phyloP scores from a whole-genome alignment of 257 asterid species.

The Dorcoceras hygrometricum region DNA sequence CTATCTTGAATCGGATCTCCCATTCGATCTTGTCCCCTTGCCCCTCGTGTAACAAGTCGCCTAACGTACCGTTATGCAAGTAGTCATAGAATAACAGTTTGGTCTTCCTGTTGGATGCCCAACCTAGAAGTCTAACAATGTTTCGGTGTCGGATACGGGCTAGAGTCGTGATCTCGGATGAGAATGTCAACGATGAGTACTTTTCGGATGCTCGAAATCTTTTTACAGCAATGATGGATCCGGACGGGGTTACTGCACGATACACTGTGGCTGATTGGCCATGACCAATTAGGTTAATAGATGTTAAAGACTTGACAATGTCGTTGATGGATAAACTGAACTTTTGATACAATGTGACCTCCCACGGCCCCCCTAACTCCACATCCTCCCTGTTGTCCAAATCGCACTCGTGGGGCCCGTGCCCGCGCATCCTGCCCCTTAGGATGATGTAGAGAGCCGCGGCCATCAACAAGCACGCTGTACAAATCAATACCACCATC shows the following conservation, averaged over 20 bases:
- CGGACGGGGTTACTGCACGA: conserved; percentile 41
- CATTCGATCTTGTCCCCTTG: conserved; percentile 50
- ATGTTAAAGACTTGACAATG: conserved; percentile 46
- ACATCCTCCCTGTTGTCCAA: conserved; percentile 39
- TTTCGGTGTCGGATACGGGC: conserved; percentile 73
- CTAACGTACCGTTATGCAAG: conserved; percentile 58
- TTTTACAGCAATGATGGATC: conserved; percentile 58
- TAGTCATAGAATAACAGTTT: conserved; percentile 77
- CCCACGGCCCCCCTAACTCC: conserved; percentile 76
- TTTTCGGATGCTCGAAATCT: conserved; percentile 52
- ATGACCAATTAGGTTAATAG: conserved; percentile 52
- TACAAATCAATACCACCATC: conserved; percentile 61
- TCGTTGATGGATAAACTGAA: conserved; percentile 55
- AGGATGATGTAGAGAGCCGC: conserved; percentile 63
- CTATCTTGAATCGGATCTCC: conserved; percentile 71
- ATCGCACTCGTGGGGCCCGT: conserved; percentile 33
- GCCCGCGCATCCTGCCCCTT: conserved; percentile 41
- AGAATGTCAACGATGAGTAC: conserved; percentile 46
- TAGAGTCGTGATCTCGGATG: conserved; percentile 63
- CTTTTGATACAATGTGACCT: conserved; percentile 70
- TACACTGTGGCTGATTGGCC: conserved; percentile 69
- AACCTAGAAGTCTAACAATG: conserved; percentile 64
- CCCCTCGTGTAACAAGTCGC: conserved; percentile 49
- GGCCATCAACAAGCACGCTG: conserved; percentile 49
- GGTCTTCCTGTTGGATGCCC: conserved; percentile 68